phyloP scores from a whole-genome alignment of 805 yeast species.

The Nakazawaea peltata region DNA sequence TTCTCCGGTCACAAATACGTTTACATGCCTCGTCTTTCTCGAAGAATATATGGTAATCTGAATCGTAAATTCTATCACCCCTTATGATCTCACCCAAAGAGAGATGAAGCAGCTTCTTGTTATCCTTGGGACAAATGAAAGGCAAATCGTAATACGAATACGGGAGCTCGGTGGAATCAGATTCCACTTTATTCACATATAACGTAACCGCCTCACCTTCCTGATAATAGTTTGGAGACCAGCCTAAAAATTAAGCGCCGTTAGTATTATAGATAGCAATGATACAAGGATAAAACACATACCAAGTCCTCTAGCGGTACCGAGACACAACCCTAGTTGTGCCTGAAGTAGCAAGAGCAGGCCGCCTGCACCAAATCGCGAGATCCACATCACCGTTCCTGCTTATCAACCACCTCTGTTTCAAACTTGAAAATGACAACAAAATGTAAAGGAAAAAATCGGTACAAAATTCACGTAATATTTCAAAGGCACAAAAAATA shows the following conservation, averaged over 20 bases:
- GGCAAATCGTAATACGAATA: constrained; percentile 71
- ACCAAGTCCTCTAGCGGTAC: constrained; percentile 2
- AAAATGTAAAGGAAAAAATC: too few relatives aligned
- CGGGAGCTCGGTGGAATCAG: constrained; percentile 71
- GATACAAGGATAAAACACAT: too few relatives aligned
- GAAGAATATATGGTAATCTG: constrained; percentile 59
- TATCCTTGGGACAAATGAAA: constrained; percentile 58
- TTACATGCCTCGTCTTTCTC: constrained; percentile 60
- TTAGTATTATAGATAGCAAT: background rate
- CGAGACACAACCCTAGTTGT: too few relatives aligned
- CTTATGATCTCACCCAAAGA: constrained; percentile 70
- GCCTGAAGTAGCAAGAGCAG: too few relatives aligned
- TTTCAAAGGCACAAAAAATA: too few relatives aligned
- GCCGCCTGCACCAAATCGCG: too few relatives aligned
- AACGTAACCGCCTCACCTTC: constrained; percentile 59
- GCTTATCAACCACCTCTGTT: too few relatives aligned
- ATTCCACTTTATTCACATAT: constrained; percentile 69
- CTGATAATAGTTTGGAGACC: constrained; percentile 30
- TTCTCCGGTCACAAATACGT: constrained; percentile 59
- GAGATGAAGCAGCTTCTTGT: constrained; percentile 53
- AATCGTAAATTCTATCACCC: constrained; percentile 75
- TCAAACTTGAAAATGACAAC: too few relatives aligned
- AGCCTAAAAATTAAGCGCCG: constrained; percentile 11
- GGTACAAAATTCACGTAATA: too few relatives aligned
- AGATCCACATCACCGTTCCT: too few relatives aligned